Evolutionary conservation across 441 rosid species (phyloP), one percentile per base, ranked within the genome.

Genomic region (Adansonia grandidieri): DNA sequence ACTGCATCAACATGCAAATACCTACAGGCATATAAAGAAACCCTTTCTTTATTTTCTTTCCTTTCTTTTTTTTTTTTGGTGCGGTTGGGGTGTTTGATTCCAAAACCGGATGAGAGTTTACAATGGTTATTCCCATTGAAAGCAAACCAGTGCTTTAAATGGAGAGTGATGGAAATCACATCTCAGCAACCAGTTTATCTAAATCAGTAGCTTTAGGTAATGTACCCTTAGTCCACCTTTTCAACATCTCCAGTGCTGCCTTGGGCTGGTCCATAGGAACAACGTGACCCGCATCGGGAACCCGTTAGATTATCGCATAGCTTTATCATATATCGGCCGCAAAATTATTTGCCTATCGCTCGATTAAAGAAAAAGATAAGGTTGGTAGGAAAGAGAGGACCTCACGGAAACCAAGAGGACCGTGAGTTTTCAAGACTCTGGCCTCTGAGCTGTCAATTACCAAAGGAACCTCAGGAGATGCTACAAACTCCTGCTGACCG

Each of bases 261-360:
- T 91, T 91, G 0, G 99, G 98, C 82, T 96, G 99, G 86, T 96
- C 99, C 99, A 96, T 96, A 0, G 99, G 99, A 80, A 94, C 98
- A 98, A 96, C 92, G 84, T 96, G 99, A 82, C 99, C 98, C 0
- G 99, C 97, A 78, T 96, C 86, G 1, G 85, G 93, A 53, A 93
- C 98, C 97, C 94, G 87, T 82, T 69, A 28, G 54, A 76, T 37
- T 47, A 82, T 64, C 78, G 63, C 11, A 60, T 83, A 58, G 70
- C 40, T 37, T 22, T 37, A 37, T 89, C 44, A 87, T 28, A 77
- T 44, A 75, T 13, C 0, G 3, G 10, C 20, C 44, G 65, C 45
- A 28, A 17, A 28, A 28, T 28, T 28, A 28, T 28, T 28, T 28
- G 32, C 32, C 32, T 28, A 28, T 28, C 32, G 32, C 54, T n/a